These are phyloP conservation scores for Vitellaria paradoxa DNA, from an alignment of 179 eudicot species.

Conservation along the genomic window DNA sequence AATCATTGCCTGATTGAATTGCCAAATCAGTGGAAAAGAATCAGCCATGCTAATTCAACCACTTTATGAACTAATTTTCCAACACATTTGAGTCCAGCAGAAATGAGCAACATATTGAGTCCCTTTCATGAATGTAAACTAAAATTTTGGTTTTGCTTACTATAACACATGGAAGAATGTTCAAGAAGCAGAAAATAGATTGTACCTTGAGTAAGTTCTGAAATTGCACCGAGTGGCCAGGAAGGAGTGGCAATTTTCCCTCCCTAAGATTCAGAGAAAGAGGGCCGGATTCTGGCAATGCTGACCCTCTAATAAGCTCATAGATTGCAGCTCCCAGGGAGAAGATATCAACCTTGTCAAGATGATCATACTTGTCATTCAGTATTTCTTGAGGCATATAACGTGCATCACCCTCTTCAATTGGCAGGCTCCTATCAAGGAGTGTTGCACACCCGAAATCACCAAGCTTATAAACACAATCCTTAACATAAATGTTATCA, in stretches of 20 bases:
- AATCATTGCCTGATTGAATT: conserved; percentile 66
- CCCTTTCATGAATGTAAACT: neutral
- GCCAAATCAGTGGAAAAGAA: conserved; percentile 12
- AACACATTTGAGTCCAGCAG: neutral
- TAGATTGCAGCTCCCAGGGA: conserved; percentile 75
- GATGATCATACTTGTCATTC: conserved; percentile 80
- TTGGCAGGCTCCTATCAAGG: conserved; percentile 68
- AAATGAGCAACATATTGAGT: neutral
- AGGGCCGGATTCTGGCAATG: conserved; percentile 54
- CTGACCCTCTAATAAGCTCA: conserved; percentile 72
- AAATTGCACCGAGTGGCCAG: conserved; percentile 60
- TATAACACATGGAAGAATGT: neutral
- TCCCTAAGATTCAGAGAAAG: conserved; percentile 49
- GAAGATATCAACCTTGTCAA: conserved; percentile 89
- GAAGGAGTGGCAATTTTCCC: conserved; percentile 82
- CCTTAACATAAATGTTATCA: conserved; percentile 81
- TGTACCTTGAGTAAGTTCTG: conserved; percentile 68
- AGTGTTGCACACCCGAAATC: conserved; percentile 95
- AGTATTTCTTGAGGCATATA: conserved; percentile 93
- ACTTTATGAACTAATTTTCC: neutral
- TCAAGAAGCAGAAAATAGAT: neutral
- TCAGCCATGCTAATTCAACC: neutral
- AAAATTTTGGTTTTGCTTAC: neutral
- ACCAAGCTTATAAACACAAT: conserved; percentile 78
- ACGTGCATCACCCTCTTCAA: conserved; percentile 96